A percentile compares a stretch with the other conserved stretches of the same genome.
Evolutionary conservation across 202 grass and related monocot genomes (phyloP).

Genomic region (Dendrocalamus latiflorus): DNA sequence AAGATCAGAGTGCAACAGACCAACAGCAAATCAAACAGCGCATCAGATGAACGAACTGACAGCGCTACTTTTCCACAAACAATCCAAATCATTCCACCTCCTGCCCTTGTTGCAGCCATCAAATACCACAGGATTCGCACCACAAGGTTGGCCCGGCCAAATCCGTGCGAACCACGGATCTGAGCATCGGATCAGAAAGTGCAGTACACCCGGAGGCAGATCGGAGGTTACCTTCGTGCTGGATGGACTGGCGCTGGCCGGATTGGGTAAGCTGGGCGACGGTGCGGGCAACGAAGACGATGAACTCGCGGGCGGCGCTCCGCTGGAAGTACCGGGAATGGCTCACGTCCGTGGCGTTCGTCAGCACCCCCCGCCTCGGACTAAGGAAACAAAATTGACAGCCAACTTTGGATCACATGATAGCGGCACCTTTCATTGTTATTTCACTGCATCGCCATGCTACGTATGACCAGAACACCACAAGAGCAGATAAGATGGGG

Average conservation of each 20-base stretch:
- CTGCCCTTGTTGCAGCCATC: not conserved
- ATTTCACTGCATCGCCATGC: not conserved
- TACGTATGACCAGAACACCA: not conserved
- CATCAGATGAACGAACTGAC: not conserved
- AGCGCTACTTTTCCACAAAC: not conserved
- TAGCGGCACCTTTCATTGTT: not conserved
- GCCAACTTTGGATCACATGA: not conserved
- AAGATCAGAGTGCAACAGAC: not conserved
- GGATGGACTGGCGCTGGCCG: constrained; percentile 90
- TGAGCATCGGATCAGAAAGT: not conserved
- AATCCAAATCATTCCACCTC: not conserved
- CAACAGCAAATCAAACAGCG: not conserved
- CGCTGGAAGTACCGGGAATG: constrained; percentile 97
- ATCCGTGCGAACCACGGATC: not conserved
- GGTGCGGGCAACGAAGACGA: constrained; percentile 83
- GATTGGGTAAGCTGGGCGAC: constrained; percentile 72
- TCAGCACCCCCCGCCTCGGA: constrained; percentile 63
- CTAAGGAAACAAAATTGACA: not conserved
- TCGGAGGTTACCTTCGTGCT: constrained; percentile 70
- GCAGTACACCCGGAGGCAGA: not conserved
- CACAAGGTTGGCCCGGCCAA: not conserved
- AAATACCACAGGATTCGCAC: not conserved
- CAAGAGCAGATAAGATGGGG: not conserved
- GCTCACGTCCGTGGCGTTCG: constrained; percentile 92
- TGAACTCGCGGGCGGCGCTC: constrained; percentile 80